Percentiles rank a stretch among this genome's conserved stretches.
These are phyloP conservation scores for Rhodotorula sp. DNA, from an alignment of 1,284 basidiomycete species.

Conservation along the genomic window DNA sequence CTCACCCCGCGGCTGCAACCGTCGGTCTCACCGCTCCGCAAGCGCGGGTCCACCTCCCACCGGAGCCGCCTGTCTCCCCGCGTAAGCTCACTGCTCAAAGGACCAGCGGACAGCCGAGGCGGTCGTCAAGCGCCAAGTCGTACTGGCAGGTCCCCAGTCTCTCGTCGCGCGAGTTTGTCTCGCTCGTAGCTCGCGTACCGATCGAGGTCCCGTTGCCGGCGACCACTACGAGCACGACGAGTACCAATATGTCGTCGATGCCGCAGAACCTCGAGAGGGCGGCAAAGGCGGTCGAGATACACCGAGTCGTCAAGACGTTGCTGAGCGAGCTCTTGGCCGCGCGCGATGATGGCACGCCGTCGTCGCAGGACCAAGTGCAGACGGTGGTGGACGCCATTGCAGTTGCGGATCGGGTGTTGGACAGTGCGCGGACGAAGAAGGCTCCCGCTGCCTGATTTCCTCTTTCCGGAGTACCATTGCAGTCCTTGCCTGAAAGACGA, in stretches of 20 bases:
- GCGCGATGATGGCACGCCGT: neutral
- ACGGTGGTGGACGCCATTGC: too few species aligned
- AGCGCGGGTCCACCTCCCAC: neutral
- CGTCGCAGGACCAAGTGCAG: too few species aligned
- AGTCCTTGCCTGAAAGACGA: too few species aligned
- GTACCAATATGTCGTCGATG: neutral
- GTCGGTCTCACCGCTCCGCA: neutral
- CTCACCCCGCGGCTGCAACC: conserved; percentile 1
- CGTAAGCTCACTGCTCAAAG: conserved; percentile 18
- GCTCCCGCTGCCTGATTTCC: too few species aligned
- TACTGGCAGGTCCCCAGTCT: neutral
- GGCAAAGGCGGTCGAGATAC: conserved; percentile 1
- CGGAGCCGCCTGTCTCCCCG: conserved; percentile 2
- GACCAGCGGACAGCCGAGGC: neutral
- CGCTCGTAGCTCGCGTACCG: conserved; percentile 6
- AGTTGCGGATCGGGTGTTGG: too few species aligned
- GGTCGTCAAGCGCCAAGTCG: neutral
- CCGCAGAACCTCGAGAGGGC: neutral
- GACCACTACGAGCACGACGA: neutral
- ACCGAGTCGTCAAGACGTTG: conserved; percentile 12
- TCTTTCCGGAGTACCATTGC: too few species aligned
- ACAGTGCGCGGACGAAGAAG: too few species aligned
- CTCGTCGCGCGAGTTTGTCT: conserved; percentile 3
- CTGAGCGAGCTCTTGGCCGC: neutral
- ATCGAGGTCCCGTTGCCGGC: conserved; percentile 16